Percentiles rank a stretch among this genome's conserved stretches.
Evolutionary conservation across 495 filamentous ascomycete species (phyloP).

Genomic region (Stereocaulon alpinum): DNA sequence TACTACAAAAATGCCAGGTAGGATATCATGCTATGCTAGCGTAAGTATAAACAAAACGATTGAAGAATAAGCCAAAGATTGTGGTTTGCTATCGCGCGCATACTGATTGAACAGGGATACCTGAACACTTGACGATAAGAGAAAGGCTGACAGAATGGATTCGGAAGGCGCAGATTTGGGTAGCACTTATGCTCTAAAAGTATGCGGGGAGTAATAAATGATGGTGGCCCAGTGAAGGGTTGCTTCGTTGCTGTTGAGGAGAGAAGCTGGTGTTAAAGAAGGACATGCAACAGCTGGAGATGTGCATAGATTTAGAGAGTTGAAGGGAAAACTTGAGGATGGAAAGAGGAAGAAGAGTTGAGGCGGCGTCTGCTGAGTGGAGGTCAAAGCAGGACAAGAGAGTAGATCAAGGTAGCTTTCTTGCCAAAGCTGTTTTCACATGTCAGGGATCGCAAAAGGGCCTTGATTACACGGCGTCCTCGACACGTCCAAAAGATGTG

Average conservation of each 20-base stretch:
- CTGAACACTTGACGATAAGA: background rate
- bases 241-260: background rate
- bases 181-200: no score
- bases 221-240: background rate
- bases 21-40: background rate
- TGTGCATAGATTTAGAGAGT: background rate
- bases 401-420: no score
- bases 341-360: background rate
- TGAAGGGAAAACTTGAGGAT: background rate
- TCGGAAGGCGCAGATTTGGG: no score
- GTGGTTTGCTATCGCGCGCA: background rate
- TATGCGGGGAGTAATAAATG: no score
- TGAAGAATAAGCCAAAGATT: background rate
- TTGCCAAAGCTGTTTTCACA: no score
- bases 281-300: background rate
- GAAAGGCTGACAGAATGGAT: background rate
- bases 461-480: no score
- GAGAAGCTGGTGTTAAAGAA: background rate
- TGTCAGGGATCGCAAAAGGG: background rate
- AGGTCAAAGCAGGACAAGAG: background rate
- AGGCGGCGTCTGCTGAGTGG: background rate
- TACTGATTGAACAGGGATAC: background rate
- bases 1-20: background rate
- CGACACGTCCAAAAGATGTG: background rate
- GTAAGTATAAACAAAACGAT: background rate